Conservation (phyloP, 1,284 basidiomycete genomes). For the Schizophyllum commune region DNA sequence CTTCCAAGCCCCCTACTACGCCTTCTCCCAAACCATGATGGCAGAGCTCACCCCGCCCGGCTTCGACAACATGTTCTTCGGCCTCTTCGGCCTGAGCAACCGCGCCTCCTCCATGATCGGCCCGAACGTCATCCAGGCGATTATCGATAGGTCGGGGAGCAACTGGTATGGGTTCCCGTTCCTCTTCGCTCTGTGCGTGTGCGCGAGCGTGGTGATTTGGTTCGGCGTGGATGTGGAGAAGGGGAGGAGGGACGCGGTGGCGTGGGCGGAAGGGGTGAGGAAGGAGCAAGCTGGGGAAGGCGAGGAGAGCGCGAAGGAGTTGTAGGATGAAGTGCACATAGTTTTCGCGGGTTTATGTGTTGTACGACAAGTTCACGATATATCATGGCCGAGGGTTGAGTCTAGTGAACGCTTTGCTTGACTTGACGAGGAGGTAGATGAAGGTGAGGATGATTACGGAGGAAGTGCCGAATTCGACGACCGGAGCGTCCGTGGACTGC, state of each 20-base stretch:
- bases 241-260: constrained; percentile 57
- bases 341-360: background rate
- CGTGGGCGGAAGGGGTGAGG: constrained; percentile 36
- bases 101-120: constrained; percentile 32
- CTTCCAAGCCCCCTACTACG: constrained; percentile 85
- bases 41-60: constrained; percentile 76
- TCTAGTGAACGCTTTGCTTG: background rate
- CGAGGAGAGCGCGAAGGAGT: background rate
- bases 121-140: constrained; percentile 72
- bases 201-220: constrained; percentile 65
- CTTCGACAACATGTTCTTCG: constrained; percentile 83
- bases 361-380: background rate
- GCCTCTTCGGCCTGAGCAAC: constrained; percentile 77
- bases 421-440: background rate
- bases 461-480: background rate
- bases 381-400: background rate
- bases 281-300: background rate
- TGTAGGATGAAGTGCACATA: background rate
- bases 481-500: background rate
- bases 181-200: constrained; percentile 62
- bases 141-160: constrained; percentile 63
- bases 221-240: constrained; percentile 65
- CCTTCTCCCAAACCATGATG: constrained; percentile 84
- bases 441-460: background rate
- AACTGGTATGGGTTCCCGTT: constrained; percentile 84